Base-by-base conservation (phyloP, 805 yeast genomes). In the Brettanomyces nanus region DNA sequence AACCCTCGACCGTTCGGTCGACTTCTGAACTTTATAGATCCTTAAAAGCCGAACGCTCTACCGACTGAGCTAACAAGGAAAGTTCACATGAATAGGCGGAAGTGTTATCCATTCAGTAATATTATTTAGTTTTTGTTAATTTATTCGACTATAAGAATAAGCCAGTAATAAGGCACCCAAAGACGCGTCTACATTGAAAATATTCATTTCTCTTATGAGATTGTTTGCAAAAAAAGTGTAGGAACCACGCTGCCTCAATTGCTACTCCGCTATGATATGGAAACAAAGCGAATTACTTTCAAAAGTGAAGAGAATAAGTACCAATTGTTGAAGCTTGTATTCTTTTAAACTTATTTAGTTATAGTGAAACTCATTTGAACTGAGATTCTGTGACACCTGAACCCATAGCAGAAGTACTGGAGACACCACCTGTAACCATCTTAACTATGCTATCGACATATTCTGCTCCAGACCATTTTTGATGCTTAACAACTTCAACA, bases 381-480 rank as follows among this genome's bases (percentile, higher is more conserved):
- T 90, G 97, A 50, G 84, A 94, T 68, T 90, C 97, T 39, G 97
- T 90, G 49, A 90, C 97, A 69, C 97, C 97, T 45, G 81, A 81
- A 57, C 97, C 97, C 97, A 90, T 90, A 35, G 97, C 97, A 48
- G 97, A 95, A 35, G 97, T 90, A 15, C 95, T 81, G 36, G 89
- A 73, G 41, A 89, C 83, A 67, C 97, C 97, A 53, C 97, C 97
- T 40, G 92, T 80, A 19, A 87, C 92, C 64, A 86, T 70, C 63
- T 81, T 87, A 62, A 90, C 77, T 56, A 90, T 69, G 43, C 85
- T 80, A 63, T 90, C 97, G 56, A 90, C 82, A 69, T 86, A 89
- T 65, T 85, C 95, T 22, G 97, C 97, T 59, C 97, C 97, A 31
- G 96, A 86, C 97, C 97, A 90, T 64, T 89, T 86, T 66, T 90